A percentile compares a stretch with the other conserved stretches of the same genome.
These are phyloP conservation scores for Triticum urartu DNA, from an alignment of 176 grass and related monocot genomes.

Conservation along the genomic window DNA sequence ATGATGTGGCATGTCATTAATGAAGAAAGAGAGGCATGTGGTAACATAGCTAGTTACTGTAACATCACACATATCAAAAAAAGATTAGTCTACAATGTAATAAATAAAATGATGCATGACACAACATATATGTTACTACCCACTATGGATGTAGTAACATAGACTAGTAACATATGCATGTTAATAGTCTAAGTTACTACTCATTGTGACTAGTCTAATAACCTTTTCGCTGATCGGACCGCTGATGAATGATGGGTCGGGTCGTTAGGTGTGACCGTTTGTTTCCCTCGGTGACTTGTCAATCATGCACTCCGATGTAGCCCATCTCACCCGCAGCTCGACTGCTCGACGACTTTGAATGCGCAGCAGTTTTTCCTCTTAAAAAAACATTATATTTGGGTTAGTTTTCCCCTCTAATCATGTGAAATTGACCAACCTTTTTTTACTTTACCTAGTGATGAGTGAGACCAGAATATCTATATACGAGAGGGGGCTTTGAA, in stretches of 20 bases:
- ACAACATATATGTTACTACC: no score
- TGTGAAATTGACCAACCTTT: not conserved
- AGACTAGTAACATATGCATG: no score
- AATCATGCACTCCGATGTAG: conserved; percentile 6
- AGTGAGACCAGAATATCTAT: not conserved
- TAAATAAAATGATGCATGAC: no score
- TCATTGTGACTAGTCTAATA: not conserved
- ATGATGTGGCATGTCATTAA: no score
- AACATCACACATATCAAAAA: no score
- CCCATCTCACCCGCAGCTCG: not conserved
- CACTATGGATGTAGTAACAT: no score
- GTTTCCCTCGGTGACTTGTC: not conserved
- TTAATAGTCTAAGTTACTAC: no score
- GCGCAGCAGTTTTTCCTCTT: not conserved
- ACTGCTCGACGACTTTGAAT: not conserved
- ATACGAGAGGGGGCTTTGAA: not conserved
- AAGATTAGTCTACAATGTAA: no score
- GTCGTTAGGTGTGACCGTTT: not conserved
- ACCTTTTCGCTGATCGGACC: not conserved
- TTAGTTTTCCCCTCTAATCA: not conserved
- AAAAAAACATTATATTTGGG: not conserved
- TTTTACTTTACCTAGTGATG: not conserved
- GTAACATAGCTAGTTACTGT: no score
- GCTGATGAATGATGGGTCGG: not conserved
- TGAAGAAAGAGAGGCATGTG: no score